Percentiles rank a stretch among this genome's conserved stretches.
These are phyloP conservation scores for Rhizophlyctis rosea DNA, from an alignment of 192 early-diverging fungal species.

Conservation along the genomic window DNA sequence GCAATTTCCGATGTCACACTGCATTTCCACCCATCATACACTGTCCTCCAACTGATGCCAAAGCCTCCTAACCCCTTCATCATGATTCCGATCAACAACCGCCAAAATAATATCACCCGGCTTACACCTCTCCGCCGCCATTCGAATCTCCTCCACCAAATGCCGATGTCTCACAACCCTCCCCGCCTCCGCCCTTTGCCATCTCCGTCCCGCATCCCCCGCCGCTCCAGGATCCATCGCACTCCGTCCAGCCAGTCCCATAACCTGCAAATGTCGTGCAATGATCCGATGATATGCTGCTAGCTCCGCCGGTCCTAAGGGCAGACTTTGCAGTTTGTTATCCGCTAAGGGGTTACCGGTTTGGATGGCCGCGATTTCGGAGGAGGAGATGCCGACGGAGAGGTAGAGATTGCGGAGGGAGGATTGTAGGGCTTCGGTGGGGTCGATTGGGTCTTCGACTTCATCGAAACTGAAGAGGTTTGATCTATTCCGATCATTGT, in stretches of 20 bases:
- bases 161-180: slow-evolving; percentile 17
- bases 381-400: slow-evolving; percentile 3
- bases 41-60: too few species aligned
- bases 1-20: too few species aligned
- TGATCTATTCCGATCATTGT: too few species aligned
- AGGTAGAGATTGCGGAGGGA: slow-evolving; percentile 8
- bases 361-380: slow-evolving; percentile 9
- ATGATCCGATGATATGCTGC: slow-evolving; percentile 14
- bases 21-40: too few species aligned
- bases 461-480: not conserved
- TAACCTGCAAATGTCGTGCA: slow-evolving; percentile 3
- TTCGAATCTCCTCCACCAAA: slow-evolving; percentile 16
- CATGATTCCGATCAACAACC: slow-evolving; percentile 24
- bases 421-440: not conserved
- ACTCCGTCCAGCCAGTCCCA: not conserved
- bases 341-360: slow-evolving; percentile 14
- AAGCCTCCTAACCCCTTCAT: slow-evolving; percentile 19
- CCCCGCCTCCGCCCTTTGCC: slow-evolving; percentile 4
- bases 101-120: slow-evolving; percentile 12
- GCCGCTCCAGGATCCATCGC: too few species aligned
- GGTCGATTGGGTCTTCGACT: not conserved
- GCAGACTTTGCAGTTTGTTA: slow-evolving; percentile 13
- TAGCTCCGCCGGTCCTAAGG: slow-evolving; percentile 14
- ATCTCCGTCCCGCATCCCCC: slow-evolving; percentile 1
- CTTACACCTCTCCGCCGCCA: slow-evolving; percentile 15